Conservation (phyloP, 2,329 filamentous ascomycete species). For the Colletotrichum navitas region DNA sequence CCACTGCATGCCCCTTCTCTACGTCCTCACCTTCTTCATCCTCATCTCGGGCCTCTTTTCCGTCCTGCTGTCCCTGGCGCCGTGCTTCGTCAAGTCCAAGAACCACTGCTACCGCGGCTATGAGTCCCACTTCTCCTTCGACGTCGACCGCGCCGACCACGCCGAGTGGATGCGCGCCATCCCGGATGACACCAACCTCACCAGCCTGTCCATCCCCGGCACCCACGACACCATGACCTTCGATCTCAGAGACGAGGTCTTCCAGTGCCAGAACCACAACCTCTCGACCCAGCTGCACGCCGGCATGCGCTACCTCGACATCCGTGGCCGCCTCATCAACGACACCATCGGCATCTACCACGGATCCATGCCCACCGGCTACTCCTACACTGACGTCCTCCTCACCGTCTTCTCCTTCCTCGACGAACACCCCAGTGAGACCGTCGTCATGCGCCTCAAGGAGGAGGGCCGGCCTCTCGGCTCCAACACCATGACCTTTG, state of each 20-base stretch:
- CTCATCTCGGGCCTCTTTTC: conserved; percentile 45
- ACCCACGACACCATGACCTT: conserved; percentile 68
- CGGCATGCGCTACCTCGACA: conserved; percentile 64
- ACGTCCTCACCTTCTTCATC: conserved; percentile 42
- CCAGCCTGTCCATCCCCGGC: conserved; percentile 63
- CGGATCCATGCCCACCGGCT: conserved; percentile 59
- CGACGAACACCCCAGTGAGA: conserved; percentile 58
- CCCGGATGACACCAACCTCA: conserved; percentile 56
- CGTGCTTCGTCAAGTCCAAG: conserved; percentile 45
- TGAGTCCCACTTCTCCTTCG: conserved; percentile 57
- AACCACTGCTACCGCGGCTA: conserved; percentile 51
- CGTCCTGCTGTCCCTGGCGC: conserved; percentile 45
- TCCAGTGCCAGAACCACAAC: conserved; percentile 63
- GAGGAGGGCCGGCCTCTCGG: conserved; percentile 58
- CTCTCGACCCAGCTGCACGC: conserved; percentile 59
- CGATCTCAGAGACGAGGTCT: conserved; percentile 50
- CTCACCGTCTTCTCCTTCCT: conserved; percentile 60
- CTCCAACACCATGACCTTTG: conserved; percentile 56
- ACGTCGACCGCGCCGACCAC: conserved; percentile 51
- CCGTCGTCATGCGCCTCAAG: conserved; percentile 65
- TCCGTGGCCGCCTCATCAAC: conserved; percentile 59
- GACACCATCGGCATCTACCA: conserved; percentile 62
- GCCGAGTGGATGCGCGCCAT: conserved; percentile 59
- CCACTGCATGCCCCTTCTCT: conserved; percentile 41
- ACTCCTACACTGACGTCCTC: conserved; percentile 58